Evolutionary conservation across 1,139 yeast genomes (phyloP).

Genomic region (Kodamaea alishanica): DNA sequence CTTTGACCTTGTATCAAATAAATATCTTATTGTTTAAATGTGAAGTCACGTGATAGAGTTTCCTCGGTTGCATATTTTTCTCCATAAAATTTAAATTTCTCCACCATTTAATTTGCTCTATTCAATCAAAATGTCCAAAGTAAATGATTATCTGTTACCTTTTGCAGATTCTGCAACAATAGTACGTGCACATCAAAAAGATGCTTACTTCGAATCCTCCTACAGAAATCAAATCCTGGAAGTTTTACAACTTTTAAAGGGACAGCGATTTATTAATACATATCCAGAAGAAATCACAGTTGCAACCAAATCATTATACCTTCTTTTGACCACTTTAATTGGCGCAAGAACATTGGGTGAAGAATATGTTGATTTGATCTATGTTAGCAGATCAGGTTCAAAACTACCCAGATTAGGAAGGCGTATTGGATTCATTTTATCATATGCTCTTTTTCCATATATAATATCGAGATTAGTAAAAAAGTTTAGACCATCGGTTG

Average conservation of each 20-base stretch:
- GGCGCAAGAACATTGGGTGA: constrained; percentile 89
- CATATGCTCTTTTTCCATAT: constrained; percentile 60
- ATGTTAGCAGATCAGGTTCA: constrained; percentile 53
- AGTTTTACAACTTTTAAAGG: constrained; percentile 52
- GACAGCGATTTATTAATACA: constrained; percentile 65
- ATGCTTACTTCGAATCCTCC: constrained; percentile 62
- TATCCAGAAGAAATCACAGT: constrained; percentile 63
- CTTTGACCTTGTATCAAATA: too few species aligned
- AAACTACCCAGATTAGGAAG: constrained; percentile 46
- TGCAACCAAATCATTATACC: constrained; percentile 56
- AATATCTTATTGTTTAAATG: too few species aligned
- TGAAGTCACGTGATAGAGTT: too few species aligned
- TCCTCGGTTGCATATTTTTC: too few species aligned
- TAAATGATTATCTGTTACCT: constrained; percentile 33
- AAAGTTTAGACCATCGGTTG: constrained; percentile 22
- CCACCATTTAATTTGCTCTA: too few species aligned
- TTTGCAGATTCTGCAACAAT: constrained; percentile 50
- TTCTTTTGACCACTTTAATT: constrained; percentile 65
- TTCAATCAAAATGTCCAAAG: constrained; percentile 21
- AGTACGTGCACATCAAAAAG: constrained; percentile 86
- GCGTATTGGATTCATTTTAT: constrained; percentile 50
- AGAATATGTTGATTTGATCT: constrained; percentile 83
- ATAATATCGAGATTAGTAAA: constrained; percentile 34
- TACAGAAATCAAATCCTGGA: constrained; percentile 55
- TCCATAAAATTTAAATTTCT: too few species aligned